Percentiles rank a stretch among this genome's conserved stretches.
phyloP scores from a whole-genome alignment of 768 basidiomycete genomes.

The Imleria badia region DNA sequence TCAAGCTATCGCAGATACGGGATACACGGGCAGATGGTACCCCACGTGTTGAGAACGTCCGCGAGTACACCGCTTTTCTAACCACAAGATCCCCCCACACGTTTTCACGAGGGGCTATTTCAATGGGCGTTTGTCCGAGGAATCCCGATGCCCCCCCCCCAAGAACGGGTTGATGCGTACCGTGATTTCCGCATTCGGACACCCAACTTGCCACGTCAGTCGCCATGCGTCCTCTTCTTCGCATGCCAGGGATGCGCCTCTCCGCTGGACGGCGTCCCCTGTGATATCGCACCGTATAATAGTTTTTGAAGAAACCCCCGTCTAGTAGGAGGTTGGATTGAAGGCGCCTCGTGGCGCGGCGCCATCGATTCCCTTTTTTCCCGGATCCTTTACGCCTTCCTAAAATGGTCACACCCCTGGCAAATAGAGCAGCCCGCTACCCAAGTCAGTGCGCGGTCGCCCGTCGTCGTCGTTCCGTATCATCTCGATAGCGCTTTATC shows the following conservation, averaged over 20 bases:
- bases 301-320: background rate
- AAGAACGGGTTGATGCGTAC: slow-evolving; percentile 9
- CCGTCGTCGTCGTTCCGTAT: background rate
- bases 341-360: slow-evolving; percentile 1
- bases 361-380: background rate
- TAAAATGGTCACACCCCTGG: background rate
- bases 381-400: background rate
- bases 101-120: background rate
- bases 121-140: slow-evolving; percentile 9
- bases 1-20: slow-evolving; percentile 1
- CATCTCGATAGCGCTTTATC: background rate
- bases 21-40: background rate
- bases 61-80: background rate
- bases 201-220: slow-evolving; percentile 3
- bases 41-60: slow-evolving; percentile 9
- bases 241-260: slow-evolving; percentile 1
- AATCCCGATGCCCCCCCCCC: slow-evolving; percentile 3
- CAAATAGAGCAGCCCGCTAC: background rate
- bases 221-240: background rate
- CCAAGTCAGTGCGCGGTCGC: background rate
- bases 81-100: background rate
- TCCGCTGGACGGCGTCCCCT: background rate
- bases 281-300: background rate
- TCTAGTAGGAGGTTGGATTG: background rate
- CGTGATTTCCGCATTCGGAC: slow-evolving; percentile 11